phyloP scores from a whole-genome alignment of 2,329 filamentous ascomycete genomes.

The Fusarium multiceps region DNA sequence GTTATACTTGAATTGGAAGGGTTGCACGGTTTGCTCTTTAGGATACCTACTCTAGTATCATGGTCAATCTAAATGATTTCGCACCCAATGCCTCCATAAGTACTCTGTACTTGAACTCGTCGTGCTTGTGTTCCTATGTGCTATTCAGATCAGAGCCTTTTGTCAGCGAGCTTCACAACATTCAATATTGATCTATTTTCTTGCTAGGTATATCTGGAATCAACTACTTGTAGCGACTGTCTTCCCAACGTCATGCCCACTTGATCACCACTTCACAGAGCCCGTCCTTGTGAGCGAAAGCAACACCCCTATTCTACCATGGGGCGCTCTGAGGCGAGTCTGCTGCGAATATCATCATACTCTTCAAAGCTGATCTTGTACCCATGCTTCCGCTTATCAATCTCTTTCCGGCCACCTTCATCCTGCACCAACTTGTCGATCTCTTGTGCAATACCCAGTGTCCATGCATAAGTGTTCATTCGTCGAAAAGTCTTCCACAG shows the following conservation, averaged over 20 bases:
- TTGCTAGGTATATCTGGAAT: background rate
- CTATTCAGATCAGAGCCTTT: background rate
- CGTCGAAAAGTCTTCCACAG: background rate
- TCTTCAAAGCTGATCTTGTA: background rate
- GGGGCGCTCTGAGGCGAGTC: too few species aligned
- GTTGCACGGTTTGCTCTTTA: constrained; percentile 22
- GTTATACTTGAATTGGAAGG: constrained; percentile 6
- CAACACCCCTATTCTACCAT: background rate
- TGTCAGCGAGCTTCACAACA: too few species aligned
- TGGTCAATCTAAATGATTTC: constrained; percentile 32
- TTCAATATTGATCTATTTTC: background rate
- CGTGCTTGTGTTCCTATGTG: background rate
- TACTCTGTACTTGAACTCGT: background rate
- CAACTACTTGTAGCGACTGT: background rate
- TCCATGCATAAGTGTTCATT: background rate
- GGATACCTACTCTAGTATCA: constrained; percentile 20
- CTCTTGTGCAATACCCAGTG: background rate
- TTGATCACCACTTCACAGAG: too few species aligned
- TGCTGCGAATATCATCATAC: too few species aligned
- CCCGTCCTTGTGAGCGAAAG: background rate
- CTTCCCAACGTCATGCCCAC: too few species aligned
- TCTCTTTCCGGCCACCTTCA: fast-evolving
- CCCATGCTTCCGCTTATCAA: background rate
- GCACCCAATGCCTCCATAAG: constrained; percentile 1
- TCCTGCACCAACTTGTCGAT: background rate